phyloP scores from a whole-genome alignment of 2,329 filamentous ascomycete genomes.

The Dryadomyces quercus-mongolicae region DNA sequence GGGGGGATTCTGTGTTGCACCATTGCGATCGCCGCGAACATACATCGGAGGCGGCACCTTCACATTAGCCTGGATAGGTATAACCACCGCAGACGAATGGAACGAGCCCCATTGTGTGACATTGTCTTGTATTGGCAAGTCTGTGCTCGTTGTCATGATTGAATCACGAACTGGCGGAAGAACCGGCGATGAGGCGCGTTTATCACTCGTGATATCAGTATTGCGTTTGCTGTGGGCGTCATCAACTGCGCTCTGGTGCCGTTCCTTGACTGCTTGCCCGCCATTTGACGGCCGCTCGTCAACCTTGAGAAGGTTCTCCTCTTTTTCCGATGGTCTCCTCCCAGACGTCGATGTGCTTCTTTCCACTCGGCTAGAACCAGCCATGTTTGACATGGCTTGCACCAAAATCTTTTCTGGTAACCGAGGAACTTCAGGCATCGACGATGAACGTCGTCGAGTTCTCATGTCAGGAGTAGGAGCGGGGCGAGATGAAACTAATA shows the following conservation, averaged over 20 bases:
- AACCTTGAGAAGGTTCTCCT: conserved; percentile 28
- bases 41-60: conserved; percentile 28
- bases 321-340: conserved; percentile 24
- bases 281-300: conserved; percentile 16
- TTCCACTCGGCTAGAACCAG: conserved; percentile 13
- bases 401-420: conserved; percentile 20
- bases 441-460: conserved; percentile 22
- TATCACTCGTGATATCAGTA: conserved; percentile 14
- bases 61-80: conserved; percentile 29
- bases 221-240: conserved; percentile 13
- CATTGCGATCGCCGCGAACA: conserved; percentile 18
- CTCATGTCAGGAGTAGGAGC: conserved; percentile 10
- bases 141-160: conserved; percentile 22
- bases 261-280: not conserved
- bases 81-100: conserved; percentile 33
- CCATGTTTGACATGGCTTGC: conserved; percentile 13
- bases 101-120: conserved; percentile 36
- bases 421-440: conserved; percentile 31
- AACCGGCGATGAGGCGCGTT: conserved; percentile 38
- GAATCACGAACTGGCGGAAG: conserved; percentile 27
- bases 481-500: conserved; percentile 32
- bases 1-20: not conserved
- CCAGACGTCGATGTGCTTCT: conserved; percentile 24
- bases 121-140: conserved; percentile 22
- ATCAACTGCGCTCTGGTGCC: conserved; percentile 17